These are phyloP conservation scores for Diaporthe destruens DNA, from an alignment of 2,329 filamentous ascomycete species.

Conservation along the genomic window DNA sequence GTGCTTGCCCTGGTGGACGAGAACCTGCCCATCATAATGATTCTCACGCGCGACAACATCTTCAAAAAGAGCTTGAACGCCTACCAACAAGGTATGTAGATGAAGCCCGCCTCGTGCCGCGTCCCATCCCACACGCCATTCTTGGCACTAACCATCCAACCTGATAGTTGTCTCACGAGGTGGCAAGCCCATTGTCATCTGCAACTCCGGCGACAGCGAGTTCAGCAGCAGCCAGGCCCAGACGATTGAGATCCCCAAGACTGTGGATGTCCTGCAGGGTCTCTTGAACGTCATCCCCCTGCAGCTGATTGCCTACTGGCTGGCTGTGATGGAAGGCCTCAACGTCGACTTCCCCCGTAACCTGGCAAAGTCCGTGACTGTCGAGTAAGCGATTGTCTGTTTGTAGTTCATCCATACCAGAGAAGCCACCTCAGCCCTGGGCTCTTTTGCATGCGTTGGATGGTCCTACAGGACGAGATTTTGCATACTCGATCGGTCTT, in stretches of 20 bases:
- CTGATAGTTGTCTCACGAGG: slow-evolving; percentile 87
- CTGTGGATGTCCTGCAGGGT: slow-evolving; percentile 94
- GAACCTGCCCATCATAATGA: slow-evolving; percentile 99
- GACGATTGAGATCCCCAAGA: slow-evolving; percentile 97
- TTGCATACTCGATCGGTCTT: slow-evolving; percentile 33
- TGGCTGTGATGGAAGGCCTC: slow-evolving; percentile 93
- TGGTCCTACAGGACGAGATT: slow-evolving; percentile 5
- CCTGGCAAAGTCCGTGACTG: slow-evolving; percentile 98
- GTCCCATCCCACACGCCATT: too few species aligned
- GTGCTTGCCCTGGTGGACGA: slow-evolving; percentile 97
- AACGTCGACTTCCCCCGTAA: slow-evolving; percentile 99
- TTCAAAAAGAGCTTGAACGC: slow-evolving; percentile 99
- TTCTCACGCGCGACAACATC: slow-evolving; percentile 93
- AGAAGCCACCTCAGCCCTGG: slow-evolving; percentile 1
- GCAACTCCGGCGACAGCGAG: slow-evolving; percentile 90
- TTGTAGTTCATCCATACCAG: neutral
- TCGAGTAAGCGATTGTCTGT: slow-evolving; percentile 77
- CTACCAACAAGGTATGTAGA: slow-evolving; percentile 87
- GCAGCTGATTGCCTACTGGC: slow-evolving; percentile 99
- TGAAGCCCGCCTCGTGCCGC: neutral
- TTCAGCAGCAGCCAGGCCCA: slow-evolving; percentile 90
- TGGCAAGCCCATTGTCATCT: slow-evolving; percentile 98
- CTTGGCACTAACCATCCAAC: slow-evolving; percentile 6
- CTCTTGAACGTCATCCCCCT: slow-evolving; percentile 97
- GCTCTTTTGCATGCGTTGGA: slow-evolving; percentile 24